Percentiles rank a stretch among this genome's conserved stretches.
phyloP scores from a whole-genome alignment of 2,329 filamentous ascomycete genomes.

The Cylindrodendrum hubeiense region DNA sequence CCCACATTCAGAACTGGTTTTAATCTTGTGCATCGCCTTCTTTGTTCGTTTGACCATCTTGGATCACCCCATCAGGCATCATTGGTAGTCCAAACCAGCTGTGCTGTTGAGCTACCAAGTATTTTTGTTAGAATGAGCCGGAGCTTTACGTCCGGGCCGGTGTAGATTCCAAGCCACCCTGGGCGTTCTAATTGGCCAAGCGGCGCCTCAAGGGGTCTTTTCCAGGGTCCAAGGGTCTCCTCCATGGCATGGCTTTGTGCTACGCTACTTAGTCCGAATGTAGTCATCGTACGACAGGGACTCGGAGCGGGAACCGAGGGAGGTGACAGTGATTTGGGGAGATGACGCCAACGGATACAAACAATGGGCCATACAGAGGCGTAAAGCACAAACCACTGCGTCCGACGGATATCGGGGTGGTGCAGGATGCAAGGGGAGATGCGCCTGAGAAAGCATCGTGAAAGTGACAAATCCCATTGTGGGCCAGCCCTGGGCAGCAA shows the following conservation, averaged over 20 bases:
- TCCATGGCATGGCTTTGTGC: constrained; percentile 26
- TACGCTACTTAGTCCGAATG: constrained; percentile 38
- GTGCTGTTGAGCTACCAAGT: constrained; percentile 15
- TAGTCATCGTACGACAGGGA: constrained; percentile 32
- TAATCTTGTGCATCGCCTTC: constrained; percentile 13
- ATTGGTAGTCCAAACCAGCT: constrained; percentile 5
- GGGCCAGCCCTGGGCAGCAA: constrained; percentile 21
- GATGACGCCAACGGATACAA: neutral
- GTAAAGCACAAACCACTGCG: neutral
- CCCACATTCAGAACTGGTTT: constrained; percentile 28
- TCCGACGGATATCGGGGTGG: constrained; percentile 2
- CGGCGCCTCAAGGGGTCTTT: constrained; percentile 29
- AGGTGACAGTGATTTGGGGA: constrained; percentile 9
- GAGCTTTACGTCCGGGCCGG: constrained; percentile 39
- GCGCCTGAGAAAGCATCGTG: constrained; percentile 27
- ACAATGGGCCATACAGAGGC: neutral
- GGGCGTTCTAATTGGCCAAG: constrained; percentile 32
- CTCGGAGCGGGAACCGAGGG: constrained; percentile 28
- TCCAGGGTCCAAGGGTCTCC: constrained; percentile 38
- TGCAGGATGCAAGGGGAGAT: constrained; percentile 18
- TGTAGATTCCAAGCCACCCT: constrained; percentile 6
- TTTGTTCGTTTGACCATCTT: constrained; percentile 12
- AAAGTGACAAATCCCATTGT: constrained; percentile 38
- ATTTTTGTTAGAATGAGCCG: constrained; percentile 31
- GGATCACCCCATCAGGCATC: constrained; percentile 3